A percentile compares a stretch with the other conserved stretches of the same genome.
Conservation (phyloP, 2,329 filamentous ascomycete genomes). For the Xylariomycetidae sp. region DNA sequence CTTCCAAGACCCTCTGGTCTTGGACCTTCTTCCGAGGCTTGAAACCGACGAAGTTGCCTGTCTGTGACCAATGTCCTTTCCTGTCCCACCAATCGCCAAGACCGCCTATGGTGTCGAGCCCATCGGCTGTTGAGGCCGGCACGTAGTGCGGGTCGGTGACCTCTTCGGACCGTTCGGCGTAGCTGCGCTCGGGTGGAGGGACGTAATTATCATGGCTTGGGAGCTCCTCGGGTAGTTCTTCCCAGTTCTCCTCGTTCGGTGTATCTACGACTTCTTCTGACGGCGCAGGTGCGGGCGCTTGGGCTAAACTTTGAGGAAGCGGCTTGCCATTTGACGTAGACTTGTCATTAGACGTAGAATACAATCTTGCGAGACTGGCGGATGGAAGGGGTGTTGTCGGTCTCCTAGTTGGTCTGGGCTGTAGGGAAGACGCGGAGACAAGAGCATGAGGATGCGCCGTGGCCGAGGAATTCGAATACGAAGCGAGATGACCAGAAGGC, state of each 20-base stretch:
- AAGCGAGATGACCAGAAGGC: slow-evolving; percentile 14
- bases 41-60: slow-evolving; percentile 42
- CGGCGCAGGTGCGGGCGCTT: no score
- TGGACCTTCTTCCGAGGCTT: slow-evolving; percentile 32
- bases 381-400: no score
- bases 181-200: slow-evolving; percentile 16
- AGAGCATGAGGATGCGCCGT: slow-evolving; percentile 5
- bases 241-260: neutral
- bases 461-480: neutral
- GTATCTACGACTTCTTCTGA: no score
- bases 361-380: no score
- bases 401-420: slow-evolving; percentile 3
- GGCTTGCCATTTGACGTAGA: no score
- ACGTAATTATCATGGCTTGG: no score
- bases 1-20: slow-evolving; percentile 42
- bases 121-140: slow-evolving; percentile 41
- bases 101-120: slow-evolving; percentile 43
- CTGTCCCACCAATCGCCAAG: slow-evolving; percentile 50
- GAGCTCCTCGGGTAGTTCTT: no score
- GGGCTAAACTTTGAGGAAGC: no score
- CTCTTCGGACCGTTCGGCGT: slow-evolving; percentile 23
- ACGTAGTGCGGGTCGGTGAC: slow-evolving; percentile 36
- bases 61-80: slow-evolving; percentile 45
- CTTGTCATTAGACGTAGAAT: no score
- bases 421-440: slow-evolving; percentile 6